Evolutionary conservation across 2,329 filamentous ascomycete species (phyloP).

Genomic region (Claviceps cyperi): DNA sequence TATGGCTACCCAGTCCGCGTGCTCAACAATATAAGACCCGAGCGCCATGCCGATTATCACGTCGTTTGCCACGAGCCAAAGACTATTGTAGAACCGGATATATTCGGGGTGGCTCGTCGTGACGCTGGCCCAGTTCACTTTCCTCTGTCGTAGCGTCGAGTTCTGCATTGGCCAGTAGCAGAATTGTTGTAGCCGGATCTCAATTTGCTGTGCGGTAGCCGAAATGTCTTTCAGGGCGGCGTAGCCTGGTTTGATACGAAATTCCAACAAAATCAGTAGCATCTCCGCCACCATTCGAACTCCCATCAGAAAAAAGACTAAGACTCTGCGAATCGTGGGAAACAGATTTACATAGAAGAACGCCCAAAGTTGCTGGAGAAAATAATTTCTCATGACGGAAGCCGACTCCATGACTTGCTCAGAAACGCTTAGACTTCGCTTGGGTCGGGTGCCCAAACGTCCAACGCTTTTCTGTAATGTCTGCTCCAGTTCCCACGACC

Average conservation of each 20-base stretch:
- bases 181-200: constrained; percentile 93
- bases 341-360: constrained; percentile 62
- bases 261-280: constrained; percentile 68
- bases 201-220: constrained; percentile 90
- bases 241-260: constrained; percentile 61
- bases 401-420: constrained; percentile 92
- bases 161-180: constrained; percentile 99
- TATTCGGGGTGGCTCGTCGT: constrained; percentile 94
- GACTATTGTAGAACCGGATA: constrained; percentile 95
- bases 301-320: constrained; percentile 64
- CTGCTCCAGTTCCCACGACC: constrained; percentile 76
- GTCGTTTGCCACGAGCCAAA: constrained; percentile 97
- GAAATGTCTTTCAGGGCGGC: constrained; percentile 90
- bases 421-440: constrained; percentile 79
- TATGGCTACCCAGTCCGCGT: constrained; percentile 68
- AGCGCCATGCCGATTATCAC: constrained; percentile 96
- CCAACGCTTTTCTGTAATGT: constrained; percentile 80
- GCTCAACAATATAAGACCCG: constrained; percentile 94
- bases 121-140: constrained; percentile 88
- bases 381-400: constrained; percentile 65
- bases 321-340: constrained; percentile 56
- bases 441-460: constrained; percentile 67
- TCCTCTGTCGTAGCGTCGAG: constrained; percentile 73
- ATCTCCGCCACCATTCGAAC: constrained; percentile 72
- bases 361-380: constrained; percentile 54